Base-by-base conservation (phyloP, 768 basidiomycete species). In the Russula vinacea region DNA sequence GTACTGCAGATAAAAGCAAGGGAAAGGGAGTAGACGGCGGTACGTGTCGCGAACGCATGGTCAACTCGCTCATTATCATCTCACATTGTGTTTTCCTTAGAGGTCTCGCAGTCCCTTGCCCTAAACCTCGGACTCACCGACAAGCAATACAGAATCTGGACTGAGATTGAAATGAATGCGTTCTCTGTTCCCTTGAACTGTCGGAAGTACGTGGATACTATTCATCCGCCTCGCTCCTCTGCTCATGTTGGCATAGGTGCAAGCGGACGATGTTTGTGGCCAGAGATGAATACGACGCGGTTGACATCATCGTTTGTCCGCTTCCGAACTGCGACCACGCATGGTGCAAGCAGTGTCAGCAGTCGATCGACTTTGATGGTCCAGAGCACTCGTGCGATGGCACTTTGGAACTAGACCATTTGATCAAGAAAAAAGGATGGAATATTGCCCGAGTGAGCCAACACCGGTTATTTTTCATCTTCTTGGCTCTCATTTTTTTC, bases 111-210 rank as follows among this genome's bases (percentile, higher is more conserved):
- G 73, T 74, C 33, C 49, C 73, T 82, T n/a, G 72, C 83, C 3
- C 75, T 78, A 32, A 70, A 76, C 49, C 73, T 83, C 13, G 82
- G 83, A 9, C 71, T 88, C 26, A 73, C 75, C 5, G 74, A 81
- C 53, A 67, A 74, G 22, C 73, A 82, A 57, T 79, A 73, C 59
- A 72, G 69, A 42, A 71, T 76, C 16, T 80, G 78, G 70, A 73
- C 75, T 32, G 82, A 82, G 61, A 76, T 85, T 69, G 77, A 85
- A 62, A 72, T 83, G 54, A 72, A 75, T 2, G 71, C 73, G 11
- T 77, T 77, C 62, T 82, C 77, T 16, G 74, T 78, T 53, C 73
- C 79, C 55, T 69, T 81, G 32, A 76, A 80, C 59, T 88, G 87
- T 68, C 78, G 78, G 65, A 56, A 56, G 55, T 56, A 29, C 5